A percentile compares a stretch with the other conserved stretches of the same genome.
Conservation (phyloP, 1,284 basidiomycete genomes). For the Trichosporon inkin region DNA sequence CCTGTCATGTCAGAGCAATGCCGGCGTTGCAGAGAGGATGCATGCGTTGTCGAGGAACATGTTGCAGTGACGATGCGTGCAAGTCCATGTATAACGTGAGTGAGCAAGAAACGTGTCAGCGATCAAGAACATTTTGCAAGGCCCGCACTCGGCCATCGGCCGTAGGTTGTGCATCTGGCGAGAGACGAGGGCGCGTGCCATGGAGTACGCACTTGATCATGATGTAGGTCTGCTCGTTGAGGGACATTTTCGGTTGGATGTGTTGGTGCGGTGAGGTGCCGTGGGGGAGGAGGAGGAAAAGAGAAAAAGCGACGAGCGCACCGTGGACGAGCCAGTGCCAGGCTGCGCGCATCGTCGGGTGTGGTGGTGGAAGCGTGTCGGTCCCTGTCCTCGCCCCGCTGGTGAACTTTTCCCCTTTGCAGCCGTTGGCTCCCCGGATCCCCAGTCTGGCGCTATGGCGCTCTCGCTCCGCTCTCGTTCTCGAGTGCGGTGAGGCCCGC, state of each 20-base stretch:
- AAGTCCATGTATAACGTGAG: background rate
- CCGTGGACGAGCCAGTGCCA: conserved; percentile 10
- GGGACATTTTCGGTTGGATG: conserved; percentile 46
- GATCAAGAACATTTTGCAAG: conserved; percentile 3
- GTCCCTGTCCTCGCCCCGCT: background rate
- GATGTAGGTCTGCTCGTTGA: conserved; percentile 55
- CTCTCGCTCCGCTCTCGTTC: too few relatives aligned
- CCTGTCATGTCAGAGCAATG: conserved; percentile 51
- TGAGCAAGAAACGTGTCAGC: background rate
- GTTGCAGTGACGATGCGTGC: background rate
- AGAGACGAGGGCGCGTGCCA: background rate
- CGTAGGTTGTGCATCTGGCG: background rate
- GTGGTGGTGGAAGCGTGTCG: background rate
- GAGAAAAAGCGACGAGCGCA: background rate
- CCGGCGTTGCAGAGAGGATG: background rate
- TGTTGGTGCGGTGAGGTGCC: conserved; percentile 12
- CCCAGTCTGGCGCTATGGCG: too few relatives aligned
- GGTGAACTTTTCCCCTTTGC: too few relatives aligned
- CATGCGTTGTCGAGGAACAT: background rate
- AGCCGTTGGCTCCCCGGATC: too few relatives aligned
- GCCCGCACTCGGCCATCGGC: background rate
- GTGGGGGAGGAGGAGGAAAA: conserved; percentile 12
- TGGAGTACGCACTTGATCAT: conserved; percentile 52
- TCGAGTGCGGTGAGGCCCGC: too few relatives aligned
- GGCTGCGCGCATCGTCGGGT: conserved; percentile 7